phyloP scores from a whole-genome alignment of 176 grass and related monocot genomes.

The Olyra latifolia region DNA sequence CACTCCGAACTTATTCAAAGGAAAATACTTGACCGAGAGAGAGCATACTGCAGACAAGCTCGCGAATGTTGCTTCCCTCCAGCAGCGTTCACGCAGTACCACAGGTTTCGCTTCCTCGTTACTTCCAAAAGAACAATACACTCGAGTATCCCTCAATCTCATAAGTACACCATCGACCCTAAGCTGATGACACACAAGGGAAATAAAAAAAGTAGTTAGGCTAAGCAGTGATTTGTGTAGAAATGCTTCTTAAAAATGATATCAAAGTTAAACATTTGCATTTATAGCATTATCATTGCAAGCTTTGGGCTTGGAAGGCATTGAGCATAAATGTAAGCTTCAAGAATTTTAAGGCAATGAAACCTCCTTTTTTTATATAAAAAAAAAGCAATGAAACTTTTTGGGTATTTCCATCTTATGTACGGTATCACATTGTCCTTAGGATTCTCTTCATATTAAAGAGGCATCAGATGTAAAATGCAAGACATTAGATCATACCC shows the following conservation, averaged over 20 bases:
- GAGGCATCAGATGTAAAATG: not conserved
- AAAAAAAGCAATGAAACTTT: not conserved
- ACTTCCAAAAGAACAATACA: conserved; percentile 79
- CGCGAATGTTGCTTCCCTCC: conserved; percentile 85
- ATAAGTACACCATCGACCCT: conserved; percentile 88
- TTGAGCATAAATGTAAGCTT: not conserved
- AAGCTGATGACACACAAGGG: conserved; percentile 50
- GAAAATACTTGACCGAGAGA: not conserved
- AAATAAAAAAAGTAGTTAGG: not conserved
- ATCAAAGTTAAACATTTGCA: not conserved
- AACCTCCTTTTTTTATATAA: no score
- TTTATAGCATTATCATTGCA: not conserved
- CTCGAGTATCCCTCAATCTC: conserved; percentile 83
- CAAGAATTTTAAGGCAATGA: no score
- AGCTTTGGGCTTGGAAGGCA: not conserved
- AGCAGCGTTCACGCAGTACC: conserved; percentile 79
- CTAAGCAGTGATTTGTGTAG: not conserved
- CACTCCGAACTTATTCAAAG: not conserved
- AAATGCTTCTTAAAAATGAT: not conserved
- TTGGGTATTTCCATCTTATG: not conserved
- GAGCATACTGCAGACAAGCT: conserved; percentile 65
- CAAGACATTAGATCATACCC: conserved; percentile 55
- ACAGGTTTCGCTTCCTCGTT: conserved; percentile 37
- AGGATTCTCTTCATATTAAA: conserved; percentile 9
- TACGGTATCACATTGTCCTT: not conserved